Evolutionary conservation across 805 yeast genomes (phyloP).

Genomic region (Lachancea cidri): DNA sequence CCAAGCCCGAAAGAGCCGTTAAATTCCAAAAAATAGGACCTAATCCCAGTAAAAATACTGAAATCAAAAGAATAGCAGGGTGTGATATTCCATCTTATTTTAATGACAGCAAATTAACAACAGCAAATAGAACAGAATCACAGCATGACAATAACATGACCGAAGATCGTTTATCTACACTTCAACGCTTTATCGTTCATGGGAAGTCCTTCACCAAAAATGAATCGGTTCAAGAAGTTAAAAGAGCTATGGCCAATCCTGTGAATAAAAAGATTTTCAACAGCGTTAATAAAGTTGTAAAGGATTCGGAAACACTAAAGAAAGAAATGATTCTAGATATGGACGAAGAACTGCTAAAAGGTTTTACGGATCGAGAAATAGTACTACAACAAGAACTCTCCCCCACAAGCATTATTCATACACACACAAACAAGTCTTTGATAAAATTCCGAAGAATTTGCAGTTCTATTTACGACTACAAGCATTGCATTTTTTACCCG

Average conservation of each 20-base stretch:
- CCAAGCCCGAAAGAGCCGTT: background rate
- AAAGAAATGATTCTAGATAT: constrained; percentile 45
- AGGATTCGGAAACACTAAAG: constrained; percentile 47
- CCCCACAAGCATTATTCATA: constrained; percentile 25
- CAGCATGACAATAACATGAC: too few species aligned
- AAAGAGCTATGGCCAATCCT: constrained; percentile 6
- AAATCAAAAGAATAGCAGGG: too few species aligned
- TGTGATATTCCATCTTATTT: too few species aligned
- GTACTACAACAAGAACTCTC: constrained; percentile 17
- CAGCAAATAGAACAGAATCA: too few species aligned
- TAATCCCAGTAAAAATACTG: too few species aligned
- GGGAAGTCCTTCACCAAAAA: constrained; percentile 18
- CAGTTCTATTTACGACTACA: constrained; percentile 43
- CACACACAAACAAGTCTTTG: constrained; percentile 35
- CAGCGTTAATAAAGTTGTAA: constrained; percentile 35
- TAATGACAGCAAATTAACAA: too few species aligned
- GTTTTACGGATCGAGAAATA: constrained; percentile 26
- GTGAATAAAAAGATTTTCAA: constrained; percentile 18
- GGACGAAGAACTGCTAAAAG: constrained; percentile 30
- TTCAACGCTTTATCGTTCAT: constrained; percentile 14
- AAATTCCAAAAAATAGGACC: too few species aligned
- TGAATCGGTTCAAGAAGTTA: constrained; percentile 16
- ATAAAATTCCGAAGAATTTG: constrained; percentile 50
- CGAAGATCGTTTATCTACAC: background rate
- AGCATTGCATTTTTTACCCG: constrained; percentile 52